Percentiles rank a stretch among this genome's conserved stretches.
These are phyloP conservation scores for Penicillium hesseltinei DNA, from an alignment of 2,329 filamentous ascomycete genomes.

Conservation along the genomic window DNA sequence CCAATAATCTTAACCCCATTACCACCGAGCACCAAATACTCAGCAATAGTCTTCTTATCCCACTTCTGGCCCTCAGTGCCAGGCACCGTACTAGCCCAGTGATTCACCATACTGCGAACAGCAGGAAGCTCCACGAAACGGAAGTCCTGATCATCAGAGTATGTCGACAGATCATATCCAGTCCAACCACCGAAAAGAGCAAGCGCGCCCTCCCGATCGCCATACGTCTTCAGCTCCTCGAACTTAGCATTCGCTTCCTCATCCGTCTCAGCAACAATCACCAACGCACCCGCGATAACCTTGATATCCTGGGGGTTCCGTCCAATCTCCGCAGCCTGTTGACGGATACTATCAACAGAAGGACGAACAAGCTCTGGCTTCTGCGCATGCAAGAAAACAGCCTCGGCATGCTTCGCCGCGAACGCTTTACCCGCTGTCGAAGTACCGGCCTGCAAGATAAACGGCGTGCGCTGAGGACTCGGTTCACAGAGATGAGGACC, in stretches of 20 bases:
- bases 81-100: constrained; percentile 46
- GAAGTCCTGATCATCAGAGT: constrained; percentile 48
- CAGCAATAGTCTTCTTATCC: constrained; percentile 37
- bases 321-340: constrained; percentile 39
- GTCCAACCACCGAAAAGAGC: constrained; percentile 50
- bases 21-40: constrained; percentile 36
- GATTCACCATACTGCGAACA: constrained; percentile 46
- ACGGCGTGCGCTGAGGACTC: constrained; percentile 48
- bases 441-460: constrained; percentile 49
- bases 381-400: constrained; percentile 49
- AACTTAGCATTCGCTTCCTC: constrained; percentile 46
- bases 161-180: constrained; percentile 45
- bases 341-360: constrained; percentile 45
- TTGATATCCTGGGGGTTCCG: constrained; percentile 44
- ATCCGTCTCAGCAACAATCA: constrained; percentile 47
- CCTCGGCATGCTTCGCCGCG: constrained; percentile 45
- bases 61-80: constrained; percentile 41
- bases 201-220: constrained; percentile 45
- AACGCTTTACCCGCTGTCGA: constrained; percentile 48
- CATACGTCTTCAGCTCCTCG: constrained; percentile 43
- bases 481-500: constrained; percentile 49
- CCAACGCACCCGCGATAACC: constrained; percentile 45
- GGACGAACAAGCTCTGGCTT: constrained; percentile 42
- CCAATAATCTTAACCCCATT: constrained; percentile 39
- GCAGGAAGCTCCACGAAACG: constrained; percentile 43